phyloP scores from a whole-genome alignment of 352 stramenopile genomes.

The Poterioochromonas sp. region DNA sequence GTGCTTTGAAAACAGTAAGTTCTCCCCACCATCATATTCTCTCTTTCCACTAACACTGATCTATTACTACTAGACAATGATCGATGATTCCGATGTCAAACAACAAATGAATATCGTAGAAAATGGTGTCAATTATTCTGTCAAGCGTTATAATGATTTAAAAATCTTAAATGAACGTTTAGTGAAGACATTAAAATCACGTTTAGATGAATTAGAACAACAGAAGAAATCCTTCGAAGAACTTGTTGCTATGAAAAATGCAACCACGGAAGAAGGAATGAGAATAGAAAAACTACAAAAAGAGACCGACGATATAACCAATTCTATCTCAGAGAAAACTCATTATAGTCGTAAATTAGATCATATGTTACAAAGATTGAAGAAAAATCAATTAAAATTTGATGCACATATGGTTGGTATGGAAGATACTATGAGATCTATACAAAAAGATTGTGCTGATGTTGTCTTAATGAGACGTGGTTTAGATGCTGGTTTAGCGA shows the following conservation, averaged over 20 bases:
- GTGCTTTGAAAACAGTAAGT: slow-evolving; percentile 16
- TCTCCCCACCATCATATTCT: not conserved
- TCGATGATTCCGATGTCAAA: slow-evolving; percentile 26
- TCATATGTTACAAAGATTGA: slow-evolving; percentile 21
- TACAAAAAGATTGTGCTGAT: slow-evolving; percentile 1
- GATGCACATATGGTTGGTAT: slow-evolving; percentile 27
- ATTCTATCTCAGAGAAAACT: not conserved
- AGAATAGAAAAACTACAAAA: not conserved
- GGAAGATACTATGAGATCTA: slow-evolving; percentile 5
- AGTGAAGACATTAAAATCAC: not conserved
- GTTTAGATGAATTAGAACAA: slow-evolving; percentile 25
- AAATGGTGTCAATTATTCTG: slow-evolving; percentile 17
- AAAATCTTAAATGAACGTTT: not conserved
- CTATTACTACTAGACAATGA: not conserved
- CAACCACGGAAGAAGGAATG: not conserved
- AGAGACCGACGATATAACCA: slow-evolving; percentile 1
- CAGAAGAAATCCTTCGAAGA: slow-evolving; percentile 3
- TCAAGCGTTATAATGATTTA: slow-evolving; percentile 27
- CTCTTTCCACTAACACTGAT: no score
- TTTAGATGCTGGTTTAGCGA: slow-evolving; percentile 19
- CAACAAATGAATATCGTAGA: slow-evolving; percentile 27
- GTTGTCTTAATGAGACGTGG: slow-evolving; percentile 3
- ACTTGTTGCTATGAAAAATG: slow-evolving; percentile 23
- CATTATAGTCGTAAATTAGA: slow-evolving; percentile 19
- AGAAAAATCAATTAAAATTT: slow-evolving; percentile 23